Base-by-base conservation (phyloP, 192 early-diverging fungal species). In the Podila epigama region DNA sequence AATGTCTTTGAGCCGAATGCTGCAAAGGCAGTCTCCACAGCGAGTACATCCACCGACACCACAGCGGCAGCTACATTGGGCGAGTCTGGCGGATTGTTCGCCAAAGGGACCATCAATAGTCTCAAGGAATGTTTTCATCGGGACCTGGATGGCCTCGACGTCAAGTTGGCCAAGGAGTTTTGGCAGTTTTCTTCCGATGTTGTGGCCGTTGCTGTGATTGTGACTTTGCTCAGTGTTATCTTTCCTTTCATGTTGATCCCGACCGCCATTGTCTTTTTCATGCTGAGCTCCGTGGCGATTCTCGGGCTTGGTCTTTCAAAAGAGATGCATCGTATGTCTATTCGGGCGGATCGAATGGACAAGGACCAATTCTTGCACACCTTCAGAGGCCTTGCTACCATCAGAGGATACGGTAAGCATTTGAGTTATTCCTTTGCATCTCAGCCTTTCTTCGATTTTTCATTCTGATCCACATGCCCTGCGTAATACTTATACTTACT, bases 341-440 rank as follows among this genome's bases (percentile, higher is more conserved):
- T 77, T 54, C 65, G 73, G 4, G 73, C 73, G 4, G 73, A 77
- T 34, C 58, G 73, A 5, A 77, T 77, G 73, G 55, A 77, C 39
- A 77, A 62, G 50, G 73, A 77, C n/a, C 73, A 77, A 58, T 77
- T 77, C 61, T 63, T 34, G 51, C 73, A 77, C 27, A 77, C 66
- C 13, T 77, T 77, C 66, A 39, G 73, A 50, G 73, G 73, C n/a
- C 55, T 77, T 12, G 55, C 73, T 4, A 77, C 73, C 11, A 68
- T 77, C 15, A 65, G 73, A 18, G 73, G 73, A 7, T 77, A 77
- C 51, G 73, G n/a, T n/a, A n/a, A n/a, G n/a, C n/a, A n/a, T n/a
- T n/a, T n/a, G n/a, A n/a, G n/a, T n/a, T n/a, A n/a, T n/a, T n/a
- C n/a, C n/a, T n/a, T n/a, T n/a, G n/a, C n/a, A n/a, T n/a, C n/a